Percentiles rank a stretch among this genome's conserved stretches.
These are phyloP conservation scores for Kwoniella dejecticola DNA, from an alignment of 768 basidiomycete species.

Conservation along the genomic window DNA sequence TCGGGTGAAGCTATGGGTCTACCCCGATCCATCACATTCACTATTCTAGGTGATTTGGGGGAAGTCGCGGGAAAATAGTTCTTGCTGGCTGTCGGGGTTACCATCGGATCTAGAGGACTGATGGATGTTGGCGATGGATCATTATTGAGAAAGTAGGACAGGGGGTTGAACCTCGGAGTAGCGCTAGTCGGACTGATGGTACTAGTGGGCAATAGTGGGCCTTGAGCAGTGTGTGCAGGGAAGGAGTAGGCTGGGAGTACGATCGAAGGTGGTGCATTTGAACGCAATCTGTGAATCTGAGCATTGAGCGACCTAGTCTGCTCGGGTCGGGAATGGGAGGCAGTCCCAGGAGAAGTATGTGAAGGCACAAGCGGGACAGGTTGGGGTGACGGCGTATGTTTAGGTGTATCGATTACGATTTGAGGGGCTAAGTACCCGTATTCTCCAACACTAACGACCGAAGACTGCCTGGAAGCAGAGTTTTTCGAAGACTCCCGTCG, in stretches of 20 bases:
- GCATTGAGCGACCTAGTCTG: background rate
- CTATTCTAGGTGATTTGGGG: background rate
- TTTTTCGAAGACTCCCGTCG: background rate
- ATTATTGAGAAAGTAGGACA: slow-evolving; percentile 40
- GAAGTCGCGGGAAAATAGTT: slow-evolving; percentile 1
- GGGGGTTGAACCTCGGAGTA: slow-evolving; percentile 36
- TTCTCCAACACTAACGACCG: slow-evolving; percentile 43
- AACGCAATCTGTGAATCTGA: background rate
- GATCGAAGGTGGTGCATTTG: slow-evolving; percentile 31
- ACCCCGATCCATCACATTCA: slow-evolving; percentile 36
- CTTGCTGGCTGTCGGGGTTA: slow-evolving; percentile 9
- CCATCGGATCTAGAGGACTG: background rate
- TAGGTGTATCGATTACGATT: slow-evolving; percentile 39
- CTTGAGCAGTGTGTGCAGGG: slow-evolving; percentile 12
- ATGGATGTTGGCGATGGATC: slow-evolving; percentile 17
- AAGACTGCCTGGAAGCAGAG: slow-evolving; percentile 33
- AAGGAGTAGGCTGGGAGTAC: slow-evolving; percentile 29
- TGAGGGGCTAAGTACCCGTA: slow-evolving; percentile 46
- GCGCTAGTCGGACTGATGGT: slow-evolving; percentile 1
- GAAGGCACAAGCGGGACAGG: slow-evolving; percentile 1
- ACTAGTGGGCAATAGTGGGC: background rate
- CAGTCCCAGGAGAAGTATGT: no score
- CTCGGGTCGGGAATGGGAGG: background rate
- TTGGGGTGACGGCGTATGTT: background rate
- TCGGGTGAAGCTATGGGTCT: slow-evolving; percentile 40